Conservation (phyloP, 2,329 filamentous ascomycete genomes). For the Trichoderma sp. region DNA sequence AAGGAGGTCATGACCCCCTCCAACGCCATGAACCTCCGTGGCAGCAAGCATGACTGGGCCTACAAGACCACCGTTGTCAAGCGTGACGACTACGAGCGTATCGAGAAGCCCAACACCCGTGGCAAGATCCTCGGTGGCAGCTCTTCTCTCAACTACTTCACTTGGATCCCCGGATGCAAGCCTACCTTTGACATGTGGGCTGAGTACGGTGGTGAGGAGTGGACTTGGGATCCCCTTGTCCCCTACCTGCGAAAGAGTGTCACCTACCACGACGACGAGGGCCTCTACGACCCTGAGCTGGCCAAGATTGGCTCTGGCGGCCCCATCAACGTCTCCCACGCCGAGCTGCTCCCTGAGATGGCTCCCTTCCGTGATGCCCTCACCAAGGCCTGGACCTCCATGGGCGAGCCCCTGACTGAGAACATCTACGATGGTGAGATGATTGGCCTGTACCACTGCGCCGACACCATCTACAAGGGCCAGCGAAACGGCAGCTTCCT, state of each 20-base stretch:
- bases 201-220: constrained; percentile 70
- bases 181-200: constrained; percentile 67
- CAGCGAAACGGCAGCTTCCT: constrained; percentile 53
- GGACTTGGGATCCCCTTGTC: constrained; percentile 56
- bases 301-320: constrained; percentile 53
- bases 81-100: constrained; percentile 58
- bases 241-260: constrained; percentile 58
- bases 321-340: constrained; percentile 55
- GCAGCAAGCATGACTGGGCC: constrained; percentile 58
- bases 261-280: constrained; percentile 57
- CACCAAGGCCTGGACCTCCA: constrained; percentile 54
- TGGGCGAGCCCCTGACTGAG: constrained; percentile 51
- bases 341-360: constrained; percentile 55
- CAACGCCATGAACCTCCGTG: constrained; percentile 54
- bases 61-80: constrained; percentile 65
- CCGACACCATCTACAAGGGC: constrained; percentile 61
- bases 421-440: constrained; percentile 59
- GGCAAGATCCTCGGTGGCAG: constrained; percentile 62
- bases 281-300: constrained; percentile 47
- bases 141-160: constrained; percentile 63
- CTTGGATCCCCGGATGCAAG: constrained; percentile 61
- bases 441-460: constrained; percentile 53
- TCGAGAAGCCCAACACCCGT: constrained; percentile 65
- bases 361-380: constrained; percentile 52
- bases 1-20: constrained; percentile 56